A percentile compares a stretch with the other conserved stretches of the same genome.
These are phyloP conservation scores for Pseudomonodictys pantanalensis DNA, from an alignment of 495 filamentous ascomycete species.

Conservation along the genomic window DNA sequence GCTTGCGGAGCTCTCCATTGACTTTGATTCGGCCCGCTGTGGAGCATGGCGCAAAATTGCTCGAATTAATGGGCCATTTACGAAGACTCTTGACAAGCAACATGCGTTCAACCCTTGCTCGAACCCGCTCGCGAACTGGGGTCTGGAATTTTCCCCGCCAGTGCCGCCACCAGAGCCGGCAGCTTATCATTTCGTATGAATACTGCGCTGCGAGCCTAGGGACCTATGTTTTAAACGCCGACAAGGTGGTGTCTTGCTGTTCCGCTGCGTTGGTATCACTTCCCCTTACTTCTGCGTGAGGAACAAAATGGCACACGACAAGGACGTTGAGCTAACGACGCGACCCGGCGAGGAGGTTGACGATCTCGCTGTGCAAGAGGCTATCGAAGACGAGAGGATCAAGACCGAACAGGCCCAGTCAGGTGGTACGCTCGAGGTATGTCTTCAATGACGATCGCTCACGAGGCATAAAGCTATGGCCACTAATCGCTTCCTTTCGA, in stretches of 20 bases:
- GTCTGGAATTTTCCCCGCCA: conserved; percentile 15
- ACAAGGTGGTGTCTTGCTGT: conserved; percentile 5
- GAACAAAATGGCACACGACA: conserved; percentile 7
- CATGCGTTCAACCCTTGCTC: conserved; percentile 2
- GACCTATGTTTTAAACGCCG: no score
- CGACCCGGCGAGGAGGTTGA: conserved; percentile 3
- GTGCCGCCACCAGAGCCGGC: neutral
- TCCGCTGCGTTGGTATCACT: conserved; percentile 7
- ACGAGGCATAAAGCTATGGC: neutral
- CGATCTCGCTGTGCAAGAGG: conserved; percentile 13
- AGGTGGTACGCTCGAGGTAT: conserved; percentile 20
- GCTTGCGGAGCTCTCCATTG: neutral
- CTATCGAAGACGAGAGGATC: conserved; percentile 12
- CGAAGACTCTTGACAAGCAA: neutral
- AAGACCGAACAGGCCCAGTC: conserved; percentile 11
- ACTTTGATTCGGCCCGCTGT: neutral
- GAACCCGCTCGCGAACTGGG: neutral
- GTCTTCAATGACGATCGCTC: neutral
- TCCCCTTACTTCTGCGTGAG: neutral
- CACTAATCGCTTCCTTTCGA: conserved; percentile 11
- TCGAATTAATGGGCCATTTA: neutral
- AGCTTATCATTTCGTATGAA: conserved; percentile 9
- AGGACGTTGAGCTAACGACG: conserved; percentile 24
- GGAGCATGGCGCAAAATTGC: neutral
- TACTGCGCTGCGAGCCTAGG: conserved; percentile 10